phyloP scores from a whole-genome alignment of 371 early-diverging fungal genomes.

The Basidiobolus meristosporus region DNA sequence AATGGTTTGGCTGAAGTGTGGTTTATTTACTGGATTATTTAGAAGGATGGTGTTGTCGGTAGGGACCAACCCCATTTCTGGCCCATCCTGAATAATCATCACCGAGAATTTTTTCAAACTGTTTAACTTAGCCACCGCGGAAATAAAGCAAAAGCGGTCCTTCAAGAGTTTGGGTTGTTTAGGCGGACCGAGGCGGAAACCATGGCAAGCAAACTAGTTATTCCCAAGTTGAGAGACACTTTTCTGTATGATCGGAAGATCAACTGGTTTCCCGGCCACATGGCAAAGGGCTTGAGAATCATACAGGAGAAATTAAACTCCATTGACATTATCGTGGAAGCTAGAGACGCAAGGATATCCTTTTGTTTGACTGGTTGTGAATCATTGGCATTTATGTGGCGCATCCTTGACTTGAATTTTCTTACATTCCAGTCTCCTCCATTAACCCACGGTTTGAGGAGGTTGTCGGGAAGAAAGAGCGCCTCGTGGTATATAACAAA shows the following conservation, averaged over 20 bases:
- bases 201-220: no score
- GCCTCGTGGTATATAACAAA: constrained; percentile 85
- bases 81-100: no score
- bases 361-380: not conserved
- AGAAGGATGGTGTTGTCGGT: no score
- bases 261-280: constrained; percentile 93
- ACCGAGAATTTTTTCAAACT: no score
- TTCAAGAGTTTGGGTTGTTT: no score
- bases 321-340: constrained; percentile 80
- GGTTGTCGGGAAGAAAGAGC: constrained; percentile 31
- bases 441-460: constrained; percentile 73
- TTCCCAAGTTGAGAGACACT: not conserved
- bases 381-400: not conserved
- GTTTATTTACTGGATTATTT: no score
- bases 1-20: no score
- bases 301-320: constrained; percentile 47
- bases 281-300: constrained; percentile 65
- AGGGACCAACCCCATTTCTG: no score
- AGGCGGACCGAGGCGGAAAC: no score
- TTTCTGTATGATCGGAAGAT: constrained; percentile 49
- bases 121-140: no score
- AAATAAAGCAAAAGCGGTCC: no score
- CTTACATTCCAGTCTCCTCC: constrained; percentile 69
- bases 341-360: constrained; percentile 63
- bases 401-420: constrained; percentile 8